Conservation (phyloP, 2,329 filamentous ascomycete genomes). For the Microdochium paspali region DNA sequence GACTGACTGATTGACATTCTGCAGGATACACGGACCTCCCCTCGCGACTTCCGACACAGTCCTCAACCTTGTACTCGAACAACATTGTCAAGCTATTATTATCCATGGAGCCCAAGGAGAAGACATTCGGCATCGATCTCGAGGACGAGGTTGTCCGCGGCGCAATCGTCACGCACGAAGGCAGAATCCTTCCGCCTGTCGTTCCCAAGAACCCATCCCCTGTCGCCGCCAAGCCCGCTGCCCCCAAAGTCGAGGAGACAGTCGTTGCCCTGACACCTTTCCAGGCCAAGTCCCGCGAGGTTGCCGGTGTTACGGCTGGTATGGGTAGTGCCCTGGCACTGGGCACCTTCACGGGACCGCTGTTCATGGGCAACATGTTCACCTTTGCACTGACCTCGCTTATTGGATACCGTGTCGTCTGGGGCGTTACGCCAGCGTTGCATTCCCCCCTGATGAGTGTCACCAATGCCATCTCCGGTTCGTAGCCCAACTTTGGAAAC, state of each 20-base stretch:
- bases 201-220: conserved; percentile 56
- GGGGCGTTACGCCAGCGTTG: conserved; percentile 75
- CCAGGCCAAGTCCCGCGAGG: conserved; percentile 70
- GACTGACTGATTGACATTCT: conserved; percentile 11
- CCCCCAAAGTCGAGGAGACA: conserved; percentile 38
- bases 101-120: conserved; percentile 70
- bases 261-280: conserved; percentile 67
- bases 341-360: conserved; percentile 69
- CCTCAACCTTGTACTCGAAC: conserved; percentile 85
- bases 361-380: conserved; percentile 85
- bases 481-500: not conserved
- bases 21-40: conserved; percentile 77
- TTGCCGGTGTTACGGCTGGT: conserved; percentile 63
- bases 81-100: conserved; percentile 86
- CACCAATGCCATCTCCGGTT: conserved; percentile 81
- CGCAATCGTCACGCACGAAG: conserved; percentile 72
- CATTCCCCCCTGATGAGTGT: conserved; percentile 90
- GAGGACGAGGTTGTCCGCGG: conserved; percentile 79
- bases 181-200: conserved; percentile 65
- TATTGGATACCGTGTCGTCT: conserved; percentile 81
- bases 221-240: conserved; percentile 33
- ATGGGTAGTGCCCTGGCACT: conserved; percentile 69
- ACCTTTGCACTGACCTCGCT: conserved; percentile 76
- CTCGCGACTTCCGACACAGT: conserved; percentile 78
- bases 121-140: conserved; percentile 71